These are phyloP conservation scores for Leucogyrophana mollusca DNA, from an alignment of 768 basidiomycete genomes.

Conservation along the genomic window DNA sequence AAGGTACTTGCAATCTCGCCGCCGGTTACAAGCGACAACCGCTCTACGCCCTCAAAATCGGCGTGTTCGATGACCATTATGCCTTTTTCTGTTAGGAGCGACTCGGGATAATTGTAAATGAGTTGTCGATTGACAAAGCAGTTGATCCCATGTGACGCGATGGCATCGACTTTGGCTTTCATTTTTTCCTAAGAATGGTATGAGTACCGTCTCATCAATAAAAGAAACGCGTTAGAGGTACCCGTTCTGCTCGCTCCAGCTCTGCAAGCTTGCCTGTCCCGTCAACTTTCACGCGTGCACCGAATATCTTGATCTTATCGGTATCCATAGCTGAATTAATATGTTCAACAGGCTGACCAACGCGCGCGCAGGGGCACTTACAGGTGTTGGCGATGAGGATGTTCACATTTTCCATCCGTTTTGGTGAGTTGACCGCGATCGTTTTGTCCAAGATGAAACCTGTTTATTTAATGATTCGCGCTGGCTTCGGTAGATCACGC, in stretches of 20 bases:
- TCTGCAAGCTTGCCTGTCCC: slow-evolving; percentile 96
- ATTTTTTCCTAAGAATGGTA: slow-evolving; percentile 83
- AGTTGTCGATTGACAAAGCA: slow-evolving; percentile 97
- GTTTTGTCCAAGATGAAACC: slow-evolving; percentile 98
- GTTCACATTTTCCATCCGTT: slow-evolving; percentile 91
- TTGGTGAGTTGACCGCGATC: slow-evolving; percentile 92
- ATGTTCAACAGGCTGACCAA: slow-evolving; percentile 4
- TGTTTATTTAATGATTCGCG: slow-evolving; percentile 25
- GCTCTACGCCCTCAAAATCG: slow-evolving; percentile 98
- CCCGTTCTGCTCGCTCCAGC: slow-evolving; percentile 93
- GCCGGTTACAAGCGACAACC: slow-evolving; percentile 92
- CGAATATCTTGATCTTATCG: slow-evolving; percentile 99
- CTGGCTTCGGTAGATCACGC: neutral
- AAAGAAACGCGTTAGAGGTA: too few relatives aligned
- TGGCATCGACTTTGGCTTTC: slow-evolving; percentile 96
- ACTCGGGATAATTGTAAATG: slow-evolving; percentile 99
- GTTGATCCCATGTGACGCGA: slow-evolving; percentile 93
- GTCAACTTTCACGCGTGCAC: slow-evolving; percentile 94
- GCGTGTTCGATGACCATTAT: slow-evolving; percentile 98
- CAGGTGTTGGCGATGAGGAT: slow-evolving; percentile 99
- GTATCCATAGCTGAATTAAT: slow-evolving; percentile 93
- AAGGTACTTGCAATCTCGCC: slow-evolving; percentile 98
- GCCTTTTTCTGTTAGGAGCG: slow-evolving; percentile 89
- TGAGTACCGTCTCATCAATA: neutral
- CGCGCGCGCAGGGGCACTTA: slow-evolving; percentile 36